Percentiles rank a stretch among this genome's conserved stretches.
phyloP scores from a whole-genome alignment of 177 flowering plant species.

The Vitis hybrid region DNA sequence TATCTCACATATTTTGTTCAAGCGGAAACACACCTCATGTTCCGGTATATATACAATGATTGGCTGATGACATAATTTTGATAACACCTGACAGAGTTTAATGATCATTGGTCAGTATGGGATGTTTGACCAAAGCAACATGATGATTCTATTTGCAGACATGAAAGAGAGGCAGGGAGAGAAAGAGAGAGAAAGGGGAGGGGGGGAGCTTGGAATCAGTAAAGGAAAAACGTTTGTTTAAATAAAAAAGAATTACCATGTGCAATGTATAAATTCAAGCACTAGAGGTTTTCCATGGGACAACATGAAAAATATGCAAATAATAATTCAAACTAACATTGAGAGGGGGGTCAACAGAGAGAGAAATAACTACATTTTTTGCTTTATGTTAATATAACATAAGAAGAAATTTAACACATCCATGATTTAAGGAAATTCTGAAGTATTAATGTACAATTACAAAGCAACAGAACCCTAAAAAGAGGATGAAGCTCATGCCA shows the following conservation, averaged over 20 bases:
- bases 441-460: too few relatives aligned
- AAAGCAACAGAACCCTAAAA: too few relatives aligned
- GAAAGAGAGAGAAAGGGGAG: neutral
- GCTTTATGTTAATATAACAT: too few relatives aligned
- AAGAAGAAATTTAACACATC: too few relatives aligned
- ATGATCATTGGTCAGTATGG: neutral
- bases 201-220: neutral
- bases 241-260: neutral
- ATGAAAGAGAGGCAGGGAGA: neutral
- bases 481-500: too few relatives aligned
- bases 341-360: too few relatives aligned
- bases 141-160: neutral
- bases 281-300: too few relatives aligned
- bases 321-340: too few relatives aligned
- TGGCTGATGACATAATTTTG: slow-evolving; percentile 75
- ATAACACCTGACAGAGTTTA: slow-evolving; percentile 57
- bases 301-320: too few relatives aligned
- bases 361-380: too few relatives aligned
- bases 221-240: neutral
- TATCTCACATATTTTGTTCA: neutral
- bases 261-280: too few relatives aligned
- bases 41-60: slow-evolving; percentile 83
- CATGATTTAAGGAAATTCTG: too few relatives aligned
- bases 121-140: neutral
- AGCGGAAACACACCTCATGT: slow-evolving; percentile 60